Conservation (phyloP, 2,329 filamentous ascomycete species). For the Fusarium chlamydosporum region DNA sequence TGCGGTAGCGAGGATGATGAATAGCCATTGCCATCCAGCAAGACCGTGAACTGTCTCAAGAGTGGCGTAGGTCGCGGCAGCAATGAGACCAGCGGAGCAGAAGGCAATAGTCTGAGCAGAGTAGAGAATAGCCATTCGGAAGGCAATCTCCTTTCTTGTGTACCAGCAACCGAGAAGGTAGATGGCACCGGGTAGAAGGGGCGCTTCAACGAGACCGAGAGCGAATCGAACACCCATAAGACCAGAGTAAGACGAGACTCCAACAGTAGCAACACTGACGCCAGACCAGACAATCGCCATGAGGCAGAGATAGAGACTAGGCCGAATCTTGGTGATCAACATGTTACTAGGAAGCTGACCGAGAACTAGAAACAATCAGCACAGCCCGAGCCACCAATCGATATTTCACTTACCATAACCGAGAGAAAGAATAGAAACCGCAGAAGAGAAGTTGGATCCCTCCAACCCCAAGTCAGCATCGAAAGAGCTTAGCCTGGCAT, state of each 20-base stretch:
- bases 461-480: constrained; percentile 8
- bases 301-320: constrained; percentile 18
- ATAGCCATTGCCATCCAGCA: constrained; percentile 27
- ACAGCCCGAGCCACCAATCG: accelerated
- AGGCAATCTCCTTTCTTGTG: constrained; percentile 14
- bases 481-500: constrained; percentile 11
- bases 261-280: constrained; percentile 19
- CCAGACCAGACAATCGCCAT: constrained; percentile 28
- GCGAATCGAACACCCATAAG: constrained; percentile 25
- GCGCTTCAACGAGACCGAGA: constrained; percentile 23
- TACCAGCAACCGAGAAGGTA: constrained; percentile 30
- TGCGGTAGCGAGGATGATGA: constrained; percentile 19
- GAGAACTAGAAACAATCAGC: neutral
- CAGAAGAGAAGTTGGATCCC: constrained; percentile 21
- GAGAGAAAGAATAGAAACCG: constrained; percentile 28
- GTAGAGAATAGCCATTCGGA: constrained; percentile 23
- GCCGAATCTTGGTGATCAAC: constrained; percentile 25
- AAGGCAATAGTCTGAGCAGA: constrained; percentile 17
- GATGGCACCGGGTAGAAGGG: constrained; percentile 18
- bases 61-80: constrained; percentile 16
- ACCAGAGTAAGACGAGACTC: constrained; percentile 18
- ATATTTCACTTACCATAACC: constrained; percentile 11
- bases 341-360: constrained; percentile 27
- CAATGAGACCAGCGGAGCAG: constrained; percentile 22
- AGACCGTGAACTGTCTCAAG: constrained; percentile 3